phyloP scores from a whole-genome alignment of 2,329 filamentous ascomycete genomes.

The Pseudofabraea citricarpa region DNA sequence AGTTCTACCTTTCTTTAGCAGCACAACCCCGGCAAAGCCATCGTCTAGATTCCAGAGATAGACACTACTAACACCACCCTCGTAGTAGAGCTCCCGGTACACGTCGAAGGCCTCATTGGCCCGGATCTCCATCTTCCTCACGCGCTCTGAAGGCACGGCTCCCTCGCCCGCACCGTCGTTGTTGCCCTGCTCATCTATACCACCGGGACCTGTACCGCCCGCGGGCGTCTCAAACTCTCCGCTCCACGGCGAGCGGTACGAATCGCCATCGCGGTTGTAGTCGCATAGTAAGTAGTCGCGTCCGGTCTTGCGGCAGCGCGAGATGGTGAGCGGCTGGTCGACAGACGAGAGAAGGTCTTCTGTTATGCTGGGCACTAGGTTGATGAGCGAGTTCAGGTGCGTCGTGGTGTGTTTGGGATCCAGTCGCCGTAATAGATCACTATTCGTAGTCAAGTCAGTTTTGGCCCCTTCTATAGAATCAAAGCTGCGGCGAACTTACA shows the following conservation, averaged over 20 bases:
- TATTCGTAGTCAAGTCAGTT: too few species aligned
- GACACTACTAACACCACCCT: conserved; percentile 91
- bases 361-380: conserved; percentile 83
- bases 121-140: conserved; percentile 88
- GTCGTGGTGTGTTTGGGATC: conserved; percentile 87
- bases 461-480: too few species aligned
- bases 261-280: conserved; percentile 98
- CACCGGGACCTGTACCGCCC: conserved; percentile 54
- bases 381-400: conserved; percentile 86
- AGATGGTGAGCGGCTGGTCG: conserved; percentile 86
- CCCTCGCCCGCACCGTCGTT: conserved; percentile 67
- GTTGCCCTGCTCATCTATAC: conserved; percentile 42
- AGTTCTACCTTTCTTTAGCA: conserved; percentile 83
- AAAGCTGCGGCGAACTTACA: conserved; percentile 20
- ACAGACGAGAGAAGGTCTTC: conserved; percentile 98
- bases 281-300: conserved; percentile 98
- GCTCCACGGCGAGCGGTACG: conserved; percentile 97
- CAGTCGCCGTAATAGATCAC: conserved; percentile 95
- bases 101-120: conserved; percentile 97
- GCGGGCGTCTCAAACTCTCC: conserved; percentile 96
- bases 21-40: conserved; percentile 91
- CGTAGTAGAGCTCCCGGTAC: conserved; percentile 94
- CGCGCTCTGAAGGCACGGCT: conserved; percentile 82
- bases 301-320: conserved; percentile 80
- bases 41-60: conserved; percentile 99